phyloP scores from a whole-genome alignment of 2,329 filamentous ascomycete species.

The Fusarium ambrosium region DNA sequence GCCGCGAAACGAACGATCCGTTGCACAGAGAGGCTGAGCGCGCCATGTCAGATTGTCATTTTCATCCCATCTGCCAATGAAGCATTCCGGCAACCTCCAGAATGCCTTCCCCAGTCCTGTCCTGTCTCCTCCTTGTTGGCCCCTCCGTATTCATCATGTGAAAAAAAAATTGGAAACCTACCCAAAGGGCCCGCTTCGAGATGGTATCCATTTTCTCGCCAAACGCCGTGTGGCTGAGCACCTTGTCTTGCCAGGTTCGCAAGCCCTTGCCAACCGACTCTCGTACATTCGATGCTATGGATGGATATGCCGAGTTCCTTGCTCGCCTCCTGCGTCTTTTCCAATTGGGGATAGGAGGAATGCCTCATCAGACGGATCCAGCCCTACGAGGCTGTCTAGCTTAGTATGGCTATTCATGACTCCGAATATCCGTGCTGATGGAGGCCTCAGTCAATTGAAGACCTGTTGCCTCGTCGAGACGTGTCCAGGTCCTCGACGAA shows the following conservation, averaged over 20 bases:
- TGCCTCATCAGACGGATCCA: constrained; percentile 27
- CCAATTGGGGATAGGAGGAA: constrained; percentile 14
- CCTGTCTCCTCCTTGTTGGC: not conserved
- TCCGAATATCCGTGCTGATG: not conserved
- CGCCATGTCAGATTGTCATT: not conserved
- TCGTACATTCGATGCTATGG: not conserved
- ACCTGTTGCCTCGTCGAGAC: not conserved
- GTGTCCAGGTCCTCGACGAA: not conserved
- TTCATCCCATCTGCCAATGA: not conserved
- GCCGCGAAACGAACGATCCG: not conserved
- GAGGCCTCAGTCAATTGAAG: constrained; percentile 15
- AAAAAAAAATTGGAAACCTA: not conserved
- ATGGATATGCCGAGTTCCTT: not conserved
- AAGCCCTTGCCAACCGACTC: not conserved
- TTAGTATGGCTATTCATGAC: not conserved
- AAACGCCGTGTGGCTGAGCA: constrained; percentile 12
- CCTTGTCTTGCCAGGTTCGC: not conserved
- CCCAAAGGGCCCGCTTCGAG: not conserved
- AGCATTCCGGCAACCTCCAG: not conserved
- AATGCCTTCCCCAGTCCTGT: not conserved
- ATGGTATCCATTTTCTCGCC: not conserved
- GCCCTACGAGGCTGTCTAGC: constrained; percentile 22
- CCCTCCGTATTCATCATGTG: not conserved
- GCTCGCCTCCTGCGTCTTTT: not conserved
- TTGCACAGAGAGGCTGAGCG: not conserved